These are phyloP conservation scores for Phytophthora uliginosa DNA, from an alignment of 352 stramenopile genomes.

Conservation along the genomic window DNA sequence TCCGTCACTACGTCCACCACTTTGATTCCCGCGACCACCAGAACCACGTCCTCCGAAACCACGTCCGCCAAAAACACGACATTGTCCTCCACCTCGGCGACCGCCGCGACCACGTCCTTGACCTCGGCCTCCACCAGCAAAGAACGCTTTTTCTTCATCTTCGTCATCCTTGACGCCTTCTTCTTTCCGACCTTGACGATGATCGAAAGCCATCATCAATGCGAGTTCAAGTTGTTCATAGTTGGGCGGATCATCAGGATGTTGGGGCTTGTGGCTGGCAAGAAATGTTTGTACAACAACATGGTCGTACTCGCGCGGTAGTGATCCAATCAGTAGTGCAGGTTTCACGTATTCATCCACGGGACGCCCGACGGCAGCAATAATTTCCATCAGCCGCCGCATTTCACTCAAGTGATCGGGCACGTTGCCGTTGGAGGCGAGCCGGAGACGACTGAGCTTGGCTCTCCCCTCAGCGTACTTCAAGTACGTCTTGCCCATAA, in stretches of 20 bases:
- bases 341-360: slow-evolving; percentile 9
- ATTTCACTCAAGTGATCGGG: slow-evolving; percentile 7
- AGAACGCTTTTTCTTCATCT: slow-evolving; percentile 14
- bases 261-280: not conserved
- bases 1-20: slow-evolving; percentile 1
- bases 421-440: not conserved
- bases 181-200: slow-evolving; percentile 1
- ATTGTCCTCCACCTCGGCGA: not conserved
- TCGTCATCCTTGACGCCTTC: not conserved
- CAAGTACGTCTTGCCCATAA: slow-evolving; percentile 2
- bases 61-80: not conserved
- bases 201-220: slow-evolving; percentile 10
- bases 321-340: slow-evolving; percentile 1
- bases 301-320: slow-evolving; percentile 10
- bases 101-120: not conserved
- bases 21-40: slow-evolving; percentile 3
- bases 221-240: slow-evolving; percentile 15
- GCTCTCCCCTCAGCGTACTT: slow-evolving; percentile 8
- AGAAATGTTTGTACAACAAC: slow-evolving; percentile 16
- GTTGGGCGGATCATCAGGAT: slow-evolving; percentile 9
- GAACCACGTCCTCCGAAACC: slow-evolving; percentile 6
- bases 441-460: slow-evolving; percentile 1
- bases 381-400: slow-evolving; percentile 8
- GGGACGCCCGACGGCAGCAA: slow-evolving; percentile 6
- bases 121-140: not conserved